Base-by-base conservation (phyloP, 208 protist genomes). In the Acanthamoeba healyi region DNA sequence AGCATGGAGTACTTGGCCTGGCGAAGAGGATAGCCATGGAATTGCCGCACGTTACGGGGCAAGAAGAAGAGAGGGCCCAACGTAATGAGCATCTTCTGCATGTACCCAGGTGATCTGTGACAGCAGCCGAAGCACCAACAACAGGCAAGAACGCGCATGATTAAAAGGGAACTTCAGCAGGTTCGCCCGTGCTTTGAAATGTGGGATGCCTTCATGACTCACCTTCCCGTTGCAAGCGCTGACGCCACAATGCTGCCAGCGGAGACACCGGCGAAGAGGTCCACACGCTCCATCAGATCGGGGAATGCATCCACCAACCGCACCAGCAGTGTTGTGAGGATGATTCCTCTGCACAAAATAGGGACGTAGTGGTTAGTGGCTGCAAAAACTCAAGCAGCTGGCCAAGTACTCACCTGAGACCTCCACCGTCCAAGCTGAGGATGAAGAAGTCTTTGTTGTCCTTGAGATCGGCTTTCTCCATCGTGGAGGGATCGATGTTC, bases 241-340 rank as follows among this genome's bases (percentile, higher is more conserved):
- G 82, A 88, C 22, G 86, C 86, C 26, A 95, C 36, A 29, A 95
- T 94, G 26, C 94, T 70, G 44, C 94, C 94, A 38, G 46, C 72
- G 17, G 79, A 94, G 9, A 49, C 58, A 19, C 94, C 94, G 10
- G 93, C 89, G 26, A 95, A 94, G 38, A 96, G 56, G 77, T 96
- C 86, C 1, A 95, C 72, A 54, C 91, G 82, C 38, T 95, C 94
- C 54, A 96, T 94, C 44, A 96, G 94, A 15, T 89, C 94, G 51
- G 95, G 95, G 70, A 72, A 96, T 29, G 67, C 86, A 34, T 92
- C n/a, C 24, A 95, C 84, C 46, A 96, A 92, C 86, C 94, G 89
- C n/a, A 44, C 46, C 65, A 96, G 74, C 36, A 96, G 34, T 24
- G 90, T 88, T 29, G 72, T 72, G 67, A 90, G 63, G 9, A 96